Evolutionary conservation across 2,329 filamentous ascomycete species (phyloP).

Genomic region (Cordyceps fumosorosea): DNA sequence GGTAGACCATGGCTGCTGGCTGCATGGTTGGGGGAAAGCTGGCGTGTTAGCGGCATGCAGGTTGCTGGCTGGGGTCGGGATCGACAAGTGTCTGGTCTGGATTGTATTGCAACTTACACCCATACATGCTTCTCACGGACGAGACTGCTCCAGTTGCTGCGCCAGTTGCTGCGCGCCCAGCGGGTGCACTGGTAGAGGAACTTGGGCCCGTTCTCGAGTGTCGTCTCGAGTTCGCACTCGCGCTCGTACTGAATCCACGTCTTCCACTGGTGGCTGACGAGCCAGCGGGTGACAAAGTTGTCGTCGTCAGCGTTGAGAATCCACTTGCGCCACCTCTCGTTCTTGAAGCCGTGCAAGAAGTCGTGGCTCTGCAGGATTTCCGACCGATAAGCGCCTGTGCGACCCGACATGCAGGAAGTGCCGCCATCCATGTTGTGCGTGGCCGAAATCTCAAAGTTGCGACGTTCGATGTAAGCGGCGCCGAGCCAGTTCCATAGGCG

Average conservation of each 20-base stretch:
- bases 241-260: conserved; percentile 92
- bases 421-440: conserved; percentile 93
- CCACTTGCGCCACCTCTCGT: conserved; percentile 82
- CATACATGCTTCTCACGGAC: conserved; percentile 77
- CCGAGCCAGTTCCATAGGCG: conserved; percentile 83
- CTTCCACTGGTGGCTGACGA: conserved; percentile 87
- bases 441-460: conserved; percentile 95
- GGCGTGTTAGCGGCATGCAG: conserved; percentile 10
- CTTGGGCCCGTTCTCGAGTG: conserved; percentile 79
- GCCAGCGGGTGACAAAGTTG: conserved; percentile 96
- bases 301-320: conserved; percentile 95
- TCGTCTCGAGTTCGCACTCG: conserved; percentile 88
- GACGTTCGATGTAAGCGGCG: conserved; percentile 83
- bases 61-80: conserved; percentile 10
- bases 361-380: conserved; percentile 78
- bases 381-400: conserved; percentile 86
- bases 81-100: conserved; percentile 2
- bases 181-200: conserved; percentile 90
- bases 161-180: conserved; percentile 97
- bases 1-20: conserved; percentile 86
- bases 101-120: conserved; percentile 56
- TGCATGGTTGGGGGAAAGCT: conserved; percentile 32
- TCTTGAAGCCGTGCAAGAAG: conserved; percentile 84
- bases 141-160: conserved; percentile 90
- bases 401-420: conserved; percentile 92